phyloP scores from a whole-genome alignment of 345 rosid species.

The Psidium friedrichsthalianum region DNA sequence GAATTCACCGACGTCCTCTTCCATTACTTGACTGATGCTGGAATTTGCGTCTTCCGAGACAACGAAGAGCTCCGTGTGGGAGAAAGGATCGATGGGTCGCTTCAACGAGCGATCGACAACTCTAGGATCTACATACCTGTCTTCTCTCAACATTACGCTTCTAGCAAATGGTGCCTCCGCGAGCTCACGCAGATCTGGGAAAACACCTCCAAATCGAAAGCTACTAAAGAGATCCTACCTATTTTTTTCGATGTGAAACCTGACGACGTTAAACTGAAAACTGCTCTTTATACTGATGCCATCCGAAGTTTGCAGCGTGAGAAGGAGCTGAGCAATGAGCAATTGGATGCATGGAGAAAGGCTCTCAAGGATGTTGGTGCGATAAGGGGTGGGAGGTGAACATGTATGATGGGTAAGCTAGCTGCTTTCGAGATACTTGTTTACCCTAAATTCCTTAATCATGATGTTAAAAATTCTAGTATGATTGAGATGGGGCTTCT shows the following conservation, averaged over 20 bases:
- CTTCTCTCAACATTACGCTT: no score
- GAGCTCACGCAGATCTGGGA: neutral
- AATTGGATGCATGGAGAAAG: neutral
- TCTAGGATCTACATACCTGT: no score
- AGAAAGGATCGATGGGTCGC: no score
- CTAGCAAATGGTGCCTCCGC: no score
- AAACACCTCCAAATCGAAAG: neutral
- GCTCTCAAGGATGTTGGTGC: neutral
- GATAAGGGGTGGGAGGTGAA: neutral
- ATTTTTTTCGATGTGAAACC: neutral
- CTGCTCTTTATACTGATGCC: neutral
- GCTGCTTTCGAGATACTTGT: neutral
- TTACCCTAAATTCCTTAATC: no score
- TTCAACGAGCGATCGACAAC: no score
- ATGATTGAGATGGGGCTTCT: no score
- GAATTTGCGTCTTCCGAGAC: neutral
- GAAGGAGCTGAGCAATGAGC: neutral
- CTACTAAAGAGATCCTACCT: neutral
- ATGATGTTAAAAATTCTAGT: no score
- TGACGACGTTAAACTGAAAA: neutral
- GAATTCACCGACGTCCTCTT: neutral
- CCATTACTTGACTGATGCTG: neutral
- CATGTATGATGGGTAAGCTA: neutral
- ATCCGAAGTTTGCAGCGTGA: neutral
- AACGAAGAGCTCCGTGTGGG: neutral